Conservation (phyloP, 306 rosid genomes). For the Leucaena leucocephala region DNA sequence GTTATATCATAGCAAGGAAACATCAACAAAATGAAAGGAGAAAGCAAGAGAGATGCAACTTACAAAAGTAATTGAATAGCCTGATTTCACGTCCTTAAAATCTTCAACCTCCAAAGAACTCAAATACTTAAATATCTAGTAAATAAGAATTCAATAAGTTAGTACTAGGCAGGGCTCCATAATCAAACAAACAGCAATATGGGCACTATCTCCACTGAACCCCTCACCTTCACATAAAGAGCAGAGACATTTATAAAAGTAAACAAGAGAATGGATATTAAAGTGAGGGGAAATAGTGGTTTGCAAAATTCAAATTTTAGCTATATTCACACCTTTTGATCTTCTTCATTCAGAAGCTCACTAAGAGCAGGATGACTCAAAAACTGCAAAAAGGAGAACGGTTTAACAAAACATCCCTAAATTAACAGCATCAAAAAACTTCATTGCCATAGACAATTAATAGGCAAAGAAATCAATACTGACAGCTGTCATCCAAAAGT, state of each 20-base stretch:
- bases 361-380: constrained; percentile 72
- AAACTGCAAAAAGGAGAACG: constrained; percentile 48
- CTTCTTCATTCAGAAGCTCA: constrained; percentile 74
- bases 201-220: not conserved
- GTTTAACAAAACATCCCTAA: not conserved
- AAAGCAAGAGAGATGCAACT: constrained; percentile 41
- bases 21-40: not conserved
- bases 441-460: not conserved
- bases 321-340: constrained; percentile 64
- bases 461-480: constrained; percentile 24
- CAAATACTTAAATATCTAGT: constrained; percentile 83
- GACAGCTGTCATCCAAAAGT: constrained; percentile 93
- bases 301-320: not conserved
- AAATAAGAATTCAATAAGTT: constrained; percentile 11
- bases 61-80: constrained; percentile 79
- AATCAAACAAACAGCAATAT: not conserved
- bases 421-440: not conserved
- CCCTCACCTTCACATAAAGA: constrained; percentile 1
- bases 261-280: not conserved
- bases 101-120: constrained; percentile 90
- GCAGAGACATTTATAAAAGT: not conserved
- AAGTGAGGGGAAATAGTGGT: not conserved
- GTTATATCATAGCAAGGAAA: not conserved
- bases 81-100: constrained; percentile 83
- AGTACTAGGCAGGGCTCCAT: not conserved